Evolutionary conservation across 768 basidiomycete species (phyloP).

Genomic region (Pleurotus eryngii): DNA sequence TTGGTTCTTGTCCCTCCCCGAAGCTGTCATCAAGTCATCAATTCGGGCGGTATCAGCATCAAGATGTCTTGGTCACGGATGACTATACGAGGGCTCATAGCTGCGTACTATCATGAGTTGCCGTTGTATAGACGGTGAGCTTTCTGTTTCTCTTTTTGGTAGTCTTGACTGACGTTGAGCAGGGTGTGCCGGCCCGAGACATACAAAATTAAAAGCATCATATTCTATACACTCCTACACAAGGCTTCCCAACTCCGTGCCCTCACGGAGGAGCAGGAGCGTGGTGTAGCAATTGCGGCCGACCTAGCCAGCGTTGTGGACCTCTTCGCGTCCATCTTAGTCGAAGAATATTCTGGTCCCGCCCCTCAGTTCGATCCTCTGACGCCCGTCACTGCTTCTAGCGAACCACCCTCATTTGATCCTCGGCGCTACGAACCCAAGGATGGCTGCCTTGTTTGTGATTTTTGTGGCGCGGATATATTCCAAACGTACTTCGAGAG

Average conservation of each 20-base stretch:
- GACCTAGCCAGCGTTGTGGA: conserved; percentile 34
- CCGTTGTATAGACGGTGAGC: conserved; percentile 75
- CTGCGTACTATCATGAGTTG: conserved; percentile 68
- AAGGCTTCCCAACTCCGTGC: conserved; percentile 9
- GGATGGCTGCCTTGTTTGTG: conserved; percentile 47
- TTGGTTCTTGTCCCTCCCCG: conserved; percentile 78
- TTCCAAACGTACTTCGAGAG: conserved; percentile 84
- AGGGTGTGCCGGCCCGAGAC: conserved; percentile 82
- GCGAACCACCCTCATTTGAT: background rate
- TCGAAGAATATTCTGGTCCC: conserved; percentile 38
- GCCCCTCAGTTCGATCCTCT: background rate
- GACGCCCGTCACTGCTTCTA: background rate
- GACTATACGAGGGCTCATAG: conserved; percentile 58
- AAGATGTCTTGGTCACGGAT: conserved; percentile 88
- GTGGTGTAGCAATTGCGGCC: conserved; percentile 9
- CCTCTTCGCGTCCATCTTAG: conserved; percentile 50
- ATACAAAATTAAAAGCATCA: conserved; percentile 69
- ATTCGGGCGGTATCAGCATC: conserved; percentile 74
- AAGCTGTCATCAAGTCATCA: conserved; percentile 83
- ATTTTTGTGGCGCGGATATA: conserved; percentile 80
- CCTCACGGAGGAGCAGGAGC: background rate
- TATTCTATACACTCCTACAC: conserved; percentile 50
- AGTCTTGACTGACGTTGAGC: background rate
- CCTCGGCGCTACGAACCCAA: conserved; percentile 13
- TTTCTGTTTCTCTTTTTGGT: background rate